Evolutionary conservation across 1,139 yeast genomes (phyloP).

Genomic region (Geotrichum candidum): DNA sequence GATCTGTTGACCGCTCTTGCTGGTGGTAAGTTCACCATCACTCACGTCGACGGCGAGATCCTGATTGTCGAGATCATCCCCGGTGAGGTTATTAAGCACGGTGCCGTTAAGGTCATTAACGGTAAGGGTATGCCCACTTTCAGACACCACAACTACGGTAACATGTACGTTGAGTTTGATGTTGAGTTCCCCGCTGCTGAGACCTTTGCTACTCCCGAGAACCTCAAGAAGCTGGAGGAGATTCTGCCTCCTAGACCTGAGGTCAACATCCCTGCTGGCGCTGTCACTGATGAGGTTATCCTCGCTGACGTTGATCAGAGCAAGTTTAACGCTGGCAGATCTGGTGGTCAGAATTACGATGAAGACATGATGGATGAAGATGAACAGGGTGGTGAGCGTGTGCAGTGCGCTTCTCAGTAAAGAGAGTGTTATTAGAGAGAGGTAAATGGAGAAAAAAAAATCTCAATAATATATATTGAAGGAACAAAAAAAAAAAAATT

Average conservation of each 20-base stretch:
- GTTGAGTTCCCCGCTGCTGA: conserved; percentile 45
- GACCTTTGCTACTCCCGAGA: conserved; percentile 36
- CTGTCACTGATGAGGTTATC: conserved; percentile 74
- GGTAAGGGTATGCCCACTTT: conserved; percentile 94
- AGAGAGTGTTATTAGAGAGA: background rate
- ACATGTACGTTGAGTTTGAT: conserved; percentile 47
- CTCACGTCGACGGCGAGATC: conserved; percentile 77
- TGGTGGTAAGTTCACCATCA: conserved; percentile 85
- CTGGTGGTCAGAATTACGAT: conserved; percentile 29
- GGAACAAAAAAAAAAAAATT: background rate
- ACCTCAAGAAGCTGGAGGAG: conserved; percentile 36
- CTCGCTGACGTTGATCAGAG: conserved; percentile 55
- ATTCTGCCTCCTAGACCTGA: conserved; percentile 40
- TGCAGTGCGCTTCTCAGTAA: conserved; percentile 72
- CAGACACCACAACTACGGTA: conserved; percentile 43
- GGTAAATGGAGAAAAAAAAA: background rate
- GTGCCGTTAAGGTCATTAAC: conserved; percentile 70
- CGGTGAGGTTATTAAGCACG: conserved; percentile 92
- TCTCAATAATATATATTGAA: background rate
- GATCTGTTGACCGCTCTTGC: conserved; percentile 92
- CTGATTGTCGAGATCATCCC: conserved; percentile 76
- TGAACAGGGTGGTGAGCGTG: conserved; percentile 57
- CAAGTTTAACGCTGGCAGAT: conserved; percentile 35
- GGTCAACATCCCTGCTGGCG: conserved; percentile 33
- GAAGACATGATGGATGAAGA: conserved; percentile 44